Percentiles rank a stretch among this genome's conserved stretches.
Conservation (phyloP, 2,329 filamentous ascomycete genomes). For the Calonectria leucothoes region DNA sequence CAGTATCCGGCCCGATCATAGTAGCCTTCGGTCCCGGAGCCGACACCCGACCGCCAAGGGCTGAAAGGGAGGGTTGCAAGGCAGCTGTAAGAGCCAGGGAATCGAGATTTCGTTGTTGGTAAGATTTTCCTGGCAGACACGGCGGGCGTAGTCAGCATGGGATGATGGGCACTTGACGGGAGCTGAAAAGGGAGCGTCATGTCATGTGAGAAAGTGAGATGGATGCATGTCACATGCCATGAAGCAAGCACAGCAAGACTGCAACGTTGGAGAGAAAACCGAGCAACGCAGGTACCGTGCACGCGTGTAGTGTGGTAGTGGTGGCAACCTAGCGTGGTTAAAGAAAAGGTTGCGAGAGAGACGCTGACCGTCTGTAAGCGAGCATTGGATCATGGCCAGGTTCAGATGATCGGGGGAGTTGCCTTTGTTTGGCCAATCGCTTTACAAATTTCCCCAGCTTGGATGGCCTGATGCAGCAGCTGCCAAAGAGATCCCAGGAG, state of each 20-base stretch:
- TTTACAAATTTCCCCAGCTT: slow-evolving; percentile 7
- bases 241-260: slow-evolving; percentile 18
- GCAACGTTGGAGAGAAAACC: slow-evolving; percentile 10
- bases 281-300: slow-evolving; percentile 4
- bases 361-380: slow-evolving; percentile 9
- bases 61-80: neutral
- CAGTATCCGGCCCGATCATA: neutral
- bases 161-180: slow-evolving; percentile 8
- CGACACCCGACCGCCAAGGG: neutral
- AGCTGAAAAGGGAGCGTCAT: slow-evolving; percentile 24
- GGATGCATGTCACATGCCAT: slow-evolving; percentile 26
- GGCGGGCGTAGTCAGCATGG: slow-evolving; percentile 15
- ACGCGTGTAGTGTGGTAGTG: neutral
- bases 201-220: slow-evolving; percentile 14
- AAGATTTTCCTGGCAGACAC: slow-evolving; percentile 3
- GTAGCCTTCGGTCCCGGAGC: neutral
- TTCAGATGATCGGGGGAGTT: slow-evolving; percentile 15
- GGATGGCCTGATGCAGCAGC: slow-evolving; percentile 24
- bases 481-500: slow-evolving; percentile 19
- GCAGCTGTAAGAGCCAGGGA: slow-evolving; percentile 27
- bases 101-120: slow-evolving; percentile 18
- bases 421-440: slow-evolving; percentile 10
- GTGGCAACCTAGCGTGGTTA: neutral
- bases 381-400: slow-evolving; percentile 4
- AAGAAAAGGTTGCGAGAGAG: slow-evolving; percentile 13